Conservation (phyloP, 2,329 filamentous ascomycete species). For the Claviceps sp. region DNA sequence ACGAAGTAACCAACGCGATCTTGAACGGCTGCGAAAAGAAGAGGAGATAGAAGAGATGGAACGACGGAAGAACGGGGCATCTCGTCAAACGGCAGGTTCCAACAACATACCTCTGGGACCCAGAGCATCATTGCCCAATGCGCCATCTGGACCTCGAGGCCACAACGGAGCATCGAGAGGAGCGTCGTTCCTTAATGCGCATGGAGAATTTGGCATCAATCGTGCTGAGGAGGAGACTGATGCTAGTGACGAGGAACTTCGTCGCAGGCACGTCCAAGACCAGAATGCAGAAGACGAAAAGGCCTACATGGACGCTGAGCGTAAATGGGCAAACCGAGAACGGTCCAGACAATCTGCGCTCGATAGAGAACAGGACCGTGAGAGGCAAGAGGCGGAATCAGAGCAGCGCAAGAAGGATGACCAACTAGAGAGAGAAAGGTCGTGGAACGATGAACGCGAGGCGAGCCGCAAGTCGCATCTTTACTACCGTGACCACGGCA, state of each 20-base stretch:
- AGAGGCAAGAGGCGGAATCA: conserved; percentile 59
- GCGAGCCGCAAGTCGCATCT: conserved; percentile 55
- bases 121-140: conserved; percentile 45
- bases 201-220: conserved; percentile 52
- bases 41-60: conserved; percentile 88
- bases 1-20: conserved; percentile 72
- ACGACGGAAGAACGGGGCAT: conserved; percentile 52
- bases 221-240: conserved; percentile 78
- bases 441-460: conserved; percentile 90
- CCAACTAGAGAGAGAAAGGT: conserved; percentile 46
- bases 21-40: conserved; percentile 76
- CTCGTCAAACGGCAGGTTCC: conserved; percentile 54
- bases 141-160: conserved; percentile 51
- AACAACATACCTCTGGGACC: conserved; percentile 29
- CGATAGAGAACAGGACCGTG: conserved; percentile 70
- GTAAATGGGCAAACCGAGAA: conserved; percentile 84
- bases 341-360: conserved; percentile 70
- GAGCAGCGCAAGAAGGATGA: conserved; percentile 54
- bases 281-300: conserved; percentile 66
- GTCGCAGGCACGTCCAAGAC: conserved; percentile 57
- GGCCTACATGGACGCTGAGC: conserved; percentile 70
- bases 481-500: conserved; percentile 77
- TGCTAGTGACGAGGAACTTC: conserved; percentile 75
- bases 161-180: conserved; percentile 48
- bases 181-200: conserved; percentile 76